These are phyloP conservation scores for Hirsutella thompsonii DNA, from an alignment of 2,329 filamentous ascomycete species.

Conservation along the genomic window DNA sequence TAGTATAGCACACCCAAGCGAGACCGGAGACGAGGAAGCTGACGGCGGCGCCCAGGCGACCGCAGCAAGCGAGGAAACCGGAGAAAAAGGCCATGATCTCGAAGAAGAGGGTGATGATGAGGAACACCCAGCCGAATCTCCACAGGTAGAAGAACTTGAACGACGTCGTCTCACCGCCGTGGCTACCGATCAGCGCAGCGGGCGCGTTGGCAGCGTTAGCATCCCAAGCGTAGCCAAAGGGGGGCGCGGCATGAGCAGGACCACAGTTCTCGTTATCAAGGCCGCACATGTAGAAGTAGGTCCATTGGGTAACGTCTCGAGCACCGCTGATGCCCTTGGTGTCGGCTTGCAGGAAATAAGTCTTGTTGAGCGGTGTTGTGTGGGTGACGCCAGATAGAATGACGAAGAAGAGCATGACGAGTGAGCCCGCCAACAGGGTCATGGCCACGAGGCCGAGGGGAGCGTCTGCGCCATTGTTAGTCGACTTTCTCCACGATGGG, in stretches of 20 bases:
- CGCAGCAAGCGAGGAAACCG: slow-evolving; percentile 56
- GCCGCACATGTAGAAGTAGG: slow-evolving; percentile 76
- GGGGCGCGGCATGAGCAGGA: slow-evolving; percentile 43
- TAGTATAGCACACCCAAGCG: slow-evolving; percentile 56
- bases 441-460: slow-evolving; percentile 29
- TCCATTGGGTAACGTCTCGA: slow-evolving; percentile 64
- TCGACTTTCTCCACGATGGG: no score
- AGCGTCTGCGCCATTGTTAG: slow-evolving; percentile 19
- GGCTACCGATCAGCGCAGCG: slow-evolving; percentile 30
- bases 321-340: slow-evolving; percentile 62
- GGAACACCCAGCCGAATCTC: slow-evolving; percentile 87
- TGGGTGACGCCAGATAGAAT: slow-evolving; percentile 41
- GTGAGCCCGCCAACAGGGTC: slow-evolving; percentile 35
- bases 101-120: slow-evolving; percentile 75
- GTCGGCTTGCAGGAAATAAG: slow-evolving; percentile 76
- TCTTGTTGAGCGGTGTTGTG: slow-evolving; percentile 49
- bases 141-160: slow-evolving; percentile 67
- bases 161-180: slow-evolving; percentile 42
- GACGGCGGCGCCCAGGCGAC: slow-evolving; percentile 56
- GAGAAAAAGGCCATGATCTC: slow-evolving; percentile 53
- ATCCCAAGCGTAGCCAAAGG: slow-evolving; percentile 61
- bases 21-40: slow-evolving; percentile 43
- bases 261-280: slow-evolving; percentile 53
- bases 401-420: slow-evolving; percentile 45
- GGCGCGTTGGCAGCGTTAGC: slow-evolving; percentile 31